Percentiles rank a stretch among this genome's conserved stretches.
These are phyloP conservation scores for Talaromyces sp. DNA, from an alignment of 2,329 filamentous ascomycete genomes.

Conservation along the genomic window DNA sequence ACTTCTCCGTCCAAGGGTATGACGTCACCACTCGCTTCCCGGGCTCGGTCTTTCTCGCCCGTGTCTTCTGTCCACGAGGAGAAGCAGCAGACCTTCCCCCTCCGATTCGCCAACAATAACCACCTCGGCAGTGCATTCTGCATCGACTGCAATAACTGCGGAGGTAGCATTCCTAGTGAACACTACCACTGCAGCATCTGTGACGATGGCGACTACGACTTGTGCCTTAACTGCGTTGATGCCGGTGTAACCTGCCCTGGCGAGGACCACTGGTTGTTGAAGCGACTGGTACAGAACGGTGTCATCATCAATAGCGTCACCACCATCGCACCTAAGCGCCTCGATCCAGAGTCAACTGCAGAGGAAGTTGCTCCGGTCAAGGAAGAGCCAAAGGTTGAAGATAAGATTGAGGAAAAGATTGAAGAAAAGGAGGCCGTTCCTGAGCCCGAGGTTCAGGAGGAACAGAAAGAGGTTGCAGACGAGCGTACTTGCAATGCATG, in stretches of 20 bases:
- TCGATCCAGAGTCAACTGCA: not conserved
- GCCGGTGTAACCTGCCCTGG: conserved; percentile 73
- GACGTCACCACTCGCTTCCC: conserved; percentile 6
- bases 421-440: conserved; percentile 18
- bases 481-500: conserved; percentile 62
- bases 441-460: conserved; percentile 17
- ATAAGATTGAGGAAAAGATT: not conserved
- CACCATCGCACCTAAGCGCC: conserved; percentile 67
- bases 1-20: not conserved
- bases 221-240: conserved; percentile 77
- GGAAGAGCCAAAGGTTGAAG: conserved; percentile 15
- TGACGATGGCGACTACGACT: conserved; percentile 88
- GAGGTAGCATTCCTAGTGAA: conserved; percentile 68
- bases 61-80: conserved; percentile 1
- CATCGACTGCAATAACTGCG: conserved; percentile 92
- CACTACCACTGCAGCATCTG: conserved; percentile 96
- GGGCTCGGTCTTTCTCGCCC: not conserved
- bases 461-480: conserved; percentile 16
- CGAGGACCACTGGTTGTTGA: conserved; percentile 88
- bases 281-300: conserved; percentile 76
- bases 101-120: conserved; percentile 31
- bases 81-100: conserved; percentile 11
- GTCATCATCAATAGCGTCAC: conserved; percentile 80
- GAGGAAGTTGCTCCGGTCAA: conserved; percentile 1
- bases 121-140: conserved; percentile 58